Conservation (phyloP, 192 early-diverging fungal species). For the Entomortierella beljakovae region DNA sequence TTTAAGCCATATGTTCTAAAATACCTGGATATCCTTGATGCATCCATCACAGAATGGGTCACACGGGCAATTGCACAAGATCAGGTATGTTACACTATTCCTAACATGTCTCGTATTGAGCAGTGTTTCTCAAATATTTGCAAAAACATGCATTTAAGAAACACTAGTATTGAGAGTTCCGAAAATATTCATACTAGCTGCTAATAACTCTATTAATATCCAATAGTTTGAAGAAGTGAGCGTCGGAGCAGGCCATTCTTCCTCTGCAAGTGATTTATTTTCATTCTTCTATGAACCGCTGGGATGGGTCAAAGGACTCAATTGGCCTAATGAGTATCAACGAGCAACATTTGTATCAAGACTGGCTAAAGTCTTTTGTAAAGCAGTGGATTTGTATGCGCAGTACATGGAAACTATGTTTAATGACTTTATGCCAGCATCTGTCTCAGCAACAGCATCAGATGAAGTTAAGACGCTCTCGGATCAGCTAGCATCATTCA, state of each 20-base stretch:
- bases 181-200: too few relatives aligned
- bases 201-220: too few relatives aligned
- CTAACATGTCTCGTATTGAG: neutral
- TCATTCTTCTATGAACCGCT: conserved; percentile 80
- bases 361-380: conserved; percentile 73
- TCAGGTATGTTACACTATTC: conserved; percentile 50
- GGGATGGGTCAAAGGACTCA: conserved; percentile 74
- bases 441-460: conserved; percentile 37
- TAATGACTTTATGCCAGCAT: conserved; percentile 52
- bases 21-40: conserved; percentile 72
- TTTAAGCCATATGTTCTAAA: conserved; percentile 77
- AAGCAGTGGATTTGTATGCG: conserved; percentile 73
- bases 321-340: conserved; percentile 71
- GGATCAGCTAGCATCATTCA: conserved; percentile 54
- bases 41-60: conserved; percentile 79
- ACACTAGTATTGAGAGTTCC: too few relatives aligned
- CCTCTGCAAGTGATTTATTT: conserved; percentile 85
- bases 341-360: conserved; percentile 71
- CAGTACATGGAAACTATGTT: conserved; percentile 61
- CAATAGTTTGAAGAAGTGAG: conserved; percentile 66
- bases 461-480: conserved; percentile 32
- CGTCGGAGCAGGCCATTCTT: conserved; percentile 69
- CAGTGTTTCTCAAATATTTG: neutral
- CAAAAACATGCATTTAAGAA: neutral
- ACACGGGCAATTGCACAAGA: conserved; percentile 74